Base-by-base conservation (phyloP, 2,329 filamentous ascomycete genomes). In the Trichoderma sp. region DNA sequence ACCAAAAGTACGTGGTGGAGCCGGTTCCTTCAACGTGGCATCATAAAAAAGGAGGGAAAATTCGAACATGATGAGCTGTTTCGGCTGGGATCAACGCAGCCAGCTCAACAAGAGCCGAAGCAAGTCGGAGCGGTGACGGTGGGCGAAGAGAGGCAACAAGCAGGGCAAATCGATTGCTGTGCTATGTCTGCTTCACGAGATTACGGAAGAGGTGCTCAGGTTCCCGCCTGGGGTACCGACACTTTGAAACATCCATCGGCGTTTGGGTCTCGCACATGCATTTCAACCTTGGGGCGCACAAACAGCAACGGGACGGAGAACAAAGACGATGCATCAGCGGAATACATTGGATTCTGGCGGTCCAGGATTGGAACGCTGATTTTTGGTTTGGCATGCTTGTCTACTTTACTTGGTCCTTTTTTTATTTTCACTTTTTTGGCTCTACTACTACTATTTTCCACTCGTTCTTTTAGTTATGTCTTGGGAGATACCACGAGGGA, bases 251-350 rank as follows among this genome's bases (percentile, higher is more conserved):
- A 62, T 54, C 34, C 59, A 54, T 62, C 26, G 59, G 59, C 59
- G 59, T 62, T 62, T 62, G 48, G 59, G 48, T 52, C 48, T 62
- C 44, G 59, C 45, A 52, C 30, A 62, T 62, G 55, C 48, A 44
- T 62, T 52, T 62, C 47, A 41, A 62, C n/a, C n/a, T 54, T 62
- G 21, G 58, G 59, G 59, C 59, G 59, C 59, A 54, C 59, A 51
- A 39, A 62, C 59, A 39, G 34, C 34, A 54, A 54, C 17, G 45
- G 48, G 48, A 52, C 39, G 59, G 60, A 55, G 51, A 56, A 39
- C 43, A 63, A 45, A 45, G 26, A 55, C 9, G 51, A 56, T 63
- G 60, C 60, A 63, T 41, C 28, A 47, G 50, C 59, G 48, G 59
- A 50, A 43, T 30, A 62, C 17, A 44, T 34, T 30, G 57, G 45